phyloP scores from a whole-genome alignment of 805 yeast genomes.

The Tetrapisispora pingtungensis region DNA sequence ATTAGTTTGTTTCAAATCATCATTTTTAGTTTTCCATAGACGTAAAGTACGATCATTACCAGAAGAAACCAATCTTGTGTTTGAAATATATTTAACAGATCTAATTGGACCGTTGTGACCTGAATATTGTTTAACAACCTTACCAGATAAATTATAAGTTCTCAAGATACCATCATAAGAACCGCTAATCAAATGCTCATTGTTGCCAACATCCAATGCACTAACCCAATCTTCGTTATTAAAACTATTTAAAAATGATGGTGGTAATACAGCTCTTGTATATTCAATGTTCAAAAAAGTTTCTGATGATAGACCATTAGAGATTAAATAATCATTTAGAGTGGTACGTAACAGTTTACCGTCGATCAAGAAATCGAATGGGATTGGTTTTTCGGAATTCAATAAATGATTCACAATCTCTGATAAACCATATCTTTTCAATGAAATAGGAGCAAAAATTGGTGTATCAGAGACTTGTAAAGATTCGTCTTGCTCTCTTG shows the following conservation, averaged over 20 bases:
- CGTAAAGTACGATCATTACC: constrained; percentile 86
- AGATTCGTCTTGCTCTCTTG: constrained; percentile 70
- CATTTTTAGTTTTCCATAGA: constrained; percentile 66
- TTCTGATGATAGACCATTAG: constrained; percentile 75
- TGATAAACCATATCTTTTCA: constrained; percentile 85
- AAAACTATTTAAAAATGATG: constrained; percentile 81
- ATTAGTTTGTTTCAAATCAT: constrained; percentile 9
- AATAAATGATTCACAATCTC: constrained; percentile 91
- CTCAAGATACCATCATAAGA: constrained; percentile 93
- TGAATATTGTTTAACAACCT: constrained; percentile 61
- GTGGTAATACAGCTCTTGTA: constrained; percentile 87
- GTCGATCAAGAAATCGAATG: constrained; percentile 86
- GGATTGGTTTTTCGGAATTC: constrained; percentile 51
- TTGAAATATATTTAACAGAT: constrained; percentile 68
- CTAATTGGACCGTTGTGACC: constrained; percentile 88
- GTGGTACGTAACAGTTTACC: constrained; percentile 73
- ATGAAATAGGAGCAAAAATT: constrained; percentile 72
- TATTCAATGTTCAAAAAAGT: constrained; percentile 73
- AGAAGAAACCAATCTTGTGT: constrained; percentile 67
- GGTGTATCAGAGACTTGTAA: constrained; percentile 70
- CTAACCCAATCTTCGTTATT: constrained; percentile 95
- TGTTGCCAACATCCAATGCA: constrained; percentile 36
- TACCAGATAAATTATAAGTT: constrained; percentile 73
- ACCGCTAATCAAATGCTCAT: constrained; percentile 62
- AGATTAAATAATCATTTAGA: constrained; percentile 65